Evolutionary conservation across 2,329 filamentous ascomycete genomes (phyloP).

Genomic region (Macrophomina tecta): DNA sequence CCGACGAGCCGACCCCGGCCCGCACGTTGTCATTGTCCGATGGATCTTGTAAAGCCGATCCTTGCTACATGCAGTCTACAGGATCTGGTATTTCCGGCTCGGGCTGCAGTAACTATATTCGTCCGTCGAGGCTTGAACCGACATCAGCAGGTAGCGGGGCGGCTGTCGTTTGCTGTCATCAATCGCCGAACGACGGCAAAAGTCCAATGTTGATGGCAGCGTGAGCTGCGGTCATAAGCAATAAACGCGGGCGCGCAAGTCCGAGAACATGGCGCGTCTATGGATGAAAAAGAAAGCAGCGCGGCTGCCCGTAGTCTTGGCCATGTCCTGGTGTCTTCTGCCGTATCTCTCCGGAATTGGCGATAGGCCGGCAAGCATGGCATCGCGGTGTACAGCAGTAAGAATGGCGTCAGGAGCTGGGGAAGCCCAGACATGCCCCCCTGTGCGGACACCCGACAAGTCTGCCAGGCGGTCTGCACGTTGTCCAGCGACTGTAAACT

Average conservation of each 20-base stretch:
- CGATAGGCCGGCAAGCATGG: background rate
- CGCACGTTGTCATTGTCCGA: background rate
- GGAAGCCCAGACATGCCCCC: background rate
- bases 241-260: too few species aligned
- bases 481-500: background rate
- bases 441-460: background rate
- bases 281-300: background rate
- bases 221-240: background rate
- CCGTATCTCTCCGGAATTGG: background rate
- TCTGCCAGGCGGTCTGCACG: background rate
- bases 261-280: background rate
- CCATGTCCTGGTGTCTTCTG: background rate
- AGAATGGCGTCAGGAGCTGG: conserved; percentile 1
- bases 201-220: background rate
- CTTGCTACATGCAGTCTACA: background rate
- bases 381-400: background rate
- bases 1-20: conserved; percentile 8
- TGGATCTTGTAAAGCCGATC: background rate
- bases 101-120: background rate
- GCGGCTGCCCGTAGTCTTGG: background rate
- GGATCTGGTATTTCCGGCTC: background rate
- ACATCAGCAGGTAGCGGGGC: background rate
- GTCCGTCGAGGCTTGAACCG: background rate
- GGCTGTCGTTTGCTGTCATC: background rate
- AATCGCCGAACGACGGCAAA: background rate